Percentiles rank a stretch among this genome's conserved stretches.
These are phyloP conservation scores for Xerocomellus chrysenteron DNA, from an alignment of 768 basidiomycete genomes.

Conservation along the genomic window DNA sequence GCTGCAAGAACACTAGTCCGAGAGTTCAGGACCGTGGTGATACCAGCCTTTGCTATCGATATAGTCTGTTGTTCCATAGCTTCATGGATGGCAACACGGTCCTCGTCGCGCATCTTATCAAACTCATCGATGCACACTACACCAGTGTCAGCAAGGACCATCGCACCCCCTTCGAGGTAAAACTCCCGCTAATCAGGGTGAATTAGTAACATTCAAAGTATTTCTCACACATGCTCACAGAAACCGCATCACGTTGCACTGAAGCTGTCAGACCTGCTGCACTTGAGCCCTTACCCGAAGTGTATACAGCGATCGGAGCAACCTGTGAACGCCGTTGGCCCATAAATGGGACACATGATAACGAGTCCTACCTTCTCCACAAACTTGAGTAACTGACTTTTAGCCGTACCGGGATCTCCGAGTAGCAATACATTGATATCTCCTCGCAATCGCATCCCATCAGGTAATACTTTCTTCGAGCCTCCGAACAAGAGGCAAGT, in stretches of 20 bases:
- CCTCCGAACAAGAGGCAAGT: slow-evolving; percentile 96
- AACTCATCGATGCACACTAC: slow-evolving; percentile 99
- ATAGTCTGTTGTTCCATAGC: slow-evolving; percentile 99
- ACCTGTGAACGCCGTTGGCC: slow-evolving; percentile 49
- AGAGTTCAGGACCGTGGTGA: slow-evolving; percentile 96
- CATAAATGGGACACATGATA: neutral
- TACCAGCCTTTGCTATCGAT: slow-evolving; percentile 98
- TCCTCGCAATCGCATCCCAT: slow-evolving; percentile 94
- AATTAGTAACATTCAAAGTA: slow-evolving; percentile 1
- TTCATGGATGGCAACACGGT: slow-evolving; percentile 98
- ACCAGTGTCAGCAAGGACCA: slow-evolving; percentile 98
- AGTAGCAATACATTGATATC: slow-evolving; percentile 97
- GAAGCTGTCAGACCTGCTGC: slow-evolving; percentile 98
- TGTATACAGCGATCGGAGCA: slow-evolving; percentile 97
- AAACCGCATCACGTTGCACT: slow-evolving; percentile 90
- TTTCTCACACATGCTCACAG: slow-evolving; percentile 50
- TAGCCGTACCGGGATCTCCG: slow-evolving; percentile 98
- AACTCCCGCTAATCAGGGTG: slow-evolving; percentile 76
- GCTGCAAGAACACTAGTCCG: slow-evolving; percentile 95
- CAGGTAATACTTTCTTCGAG: slow-evolving; percentile 94
- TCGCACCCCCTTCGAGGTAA: slow-evolving; percentile 97
- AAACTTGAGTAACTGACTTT: slow-evolving; percentile 96
- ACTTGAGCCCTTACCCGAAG: slow-evolving; percentile 97
- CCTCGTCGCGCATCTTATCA: slow-evolving; percentile 99
- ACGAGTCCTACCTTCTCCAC: slow-evolving; percentile 76